A percentile compares a stretch with the other conserved stretches of the same genome.
These are phyloP conservation scores for Inosperma sp. DNA, from an alignment of 768 basidiomycete genomes.

Conservation along the genomic window DNA sequence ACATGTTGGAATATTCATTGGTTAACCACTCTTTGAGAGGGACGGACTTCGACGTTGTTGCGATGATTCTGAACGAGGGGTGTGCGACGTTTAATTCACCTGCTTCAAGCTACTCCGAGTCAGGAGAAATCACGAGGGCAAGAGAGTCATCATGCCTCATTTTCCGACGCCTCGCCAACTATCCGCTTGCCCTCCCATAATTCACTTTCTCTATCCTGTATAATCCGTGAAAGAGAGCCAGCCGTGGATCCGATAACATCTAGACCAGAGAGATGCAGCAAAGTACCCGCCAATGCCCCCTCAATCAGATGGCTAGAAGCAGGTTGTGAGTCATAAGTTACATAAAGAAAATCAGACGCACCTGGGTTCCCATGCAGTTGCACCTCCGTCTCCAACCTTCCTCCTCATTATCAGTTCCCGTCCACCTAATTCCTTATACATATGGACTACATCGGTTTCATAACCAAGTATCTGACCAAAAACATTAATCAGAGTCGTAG, in stretches of 20 bases:
- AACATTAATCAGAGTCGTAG: conserved; percentile 48
- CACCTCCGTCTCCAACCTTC: conserved; percentile 52
- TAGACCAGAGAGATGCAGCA: conserved; percentile 56
- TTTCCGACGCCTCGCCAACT: conserved; percentile 42
- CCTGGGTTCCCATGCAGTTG: conserved; percentile 61
- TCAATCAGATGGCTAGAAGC: conserved; percentile 47
- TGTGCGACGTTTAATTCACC: conserved; percentile 48
- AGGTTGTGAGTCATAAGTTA: background rate
- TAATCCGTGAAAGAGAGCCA: conserved; percentile 53
- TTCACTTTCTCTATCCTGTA: conserved; percentile 60
- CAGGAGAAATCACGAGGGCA: background rate
- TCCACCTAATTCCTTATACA: conserved; percentile 68
- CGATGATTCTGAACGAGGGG: conserved; percentile 56
- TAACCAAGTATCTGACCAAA: conserved; percentile 60
- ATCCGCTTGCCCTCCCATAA: conserved; percentile 62
- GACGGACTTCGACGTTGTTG: conserved; percentile 58
- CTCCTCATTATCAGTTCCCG: conserved; percentile 62
- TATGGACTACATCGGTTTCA: conserved; percentile 52
- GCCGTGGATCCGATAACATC: conserved; percentile 66
- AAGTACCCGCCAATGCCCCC: conserved; percentile 50
- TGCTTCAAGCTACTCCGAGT: conserved; percentile 12
- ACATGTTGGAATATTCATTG: conserved; percentile 67
- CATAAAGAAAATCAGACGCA: conserved; percentile 18
- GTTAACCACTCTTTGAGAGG: conserved; percentile 67
- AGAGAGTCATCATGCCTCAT: conserved; percentile 36